These are phyloP conservation scores for Desmodesmus armatus DNA, from an alignment of 139 green algal genomes.

Conservation along the genomic window DNA sequence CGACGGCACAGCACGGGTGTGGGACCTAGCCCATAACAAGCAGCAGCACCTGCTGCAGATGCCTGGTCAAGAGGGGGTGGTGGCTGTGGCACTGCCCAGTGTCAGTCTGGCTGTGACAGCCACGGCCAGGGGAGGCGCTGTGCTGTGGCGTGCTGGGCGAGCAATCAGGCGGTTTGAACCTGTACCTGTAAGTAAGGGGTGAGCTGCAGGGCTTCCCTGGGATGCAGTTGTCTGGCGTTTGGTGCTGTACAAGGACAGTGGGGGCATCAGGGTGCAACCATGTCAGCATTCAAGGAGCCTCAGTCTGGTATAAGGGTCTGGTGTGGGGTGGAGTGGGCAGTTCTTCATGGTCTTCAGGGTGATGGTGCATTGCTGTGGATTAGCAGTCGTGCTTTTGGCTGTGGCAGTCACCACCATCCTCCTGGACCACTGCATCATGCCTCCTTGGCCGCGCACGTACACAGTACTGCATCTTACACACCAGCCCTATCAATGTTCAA, in stretches of 20 bases:
- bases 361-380: no score
- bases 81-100: slow-evolving; percentile 4
- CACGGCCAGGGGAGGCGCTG: neutral
- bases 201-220: neutral
- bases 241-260: neutral
- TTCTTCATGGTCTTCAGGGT: no score
- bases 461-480: neutral
- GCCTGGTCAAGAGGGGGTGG: neutral
- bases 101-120: slow-evolving; percentile 4
- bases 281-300: no score
- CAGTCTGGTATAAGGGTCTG: no score
- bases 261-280: neutral
- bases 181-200: neutral
- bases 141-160: neutral
- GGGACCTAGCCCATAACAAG: neutral
- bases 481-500: neutral
- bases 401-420: neutral
- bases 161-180: neutral
- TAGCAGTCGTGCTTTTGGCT: neutral
- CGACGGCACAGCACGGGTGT: neutral
- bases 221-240: neutral
- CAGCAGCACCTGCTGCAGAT: slow-evolving; percentile 16
- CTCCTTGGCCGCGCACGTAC: neutral
- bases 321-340: no score
- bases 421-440: neutral